Evolutionary conservation across 192 early-diverging fungal species (phyloP), one percentile per base, ranked within the genome.

Genomic region (Coemansia sp.): DNA sequence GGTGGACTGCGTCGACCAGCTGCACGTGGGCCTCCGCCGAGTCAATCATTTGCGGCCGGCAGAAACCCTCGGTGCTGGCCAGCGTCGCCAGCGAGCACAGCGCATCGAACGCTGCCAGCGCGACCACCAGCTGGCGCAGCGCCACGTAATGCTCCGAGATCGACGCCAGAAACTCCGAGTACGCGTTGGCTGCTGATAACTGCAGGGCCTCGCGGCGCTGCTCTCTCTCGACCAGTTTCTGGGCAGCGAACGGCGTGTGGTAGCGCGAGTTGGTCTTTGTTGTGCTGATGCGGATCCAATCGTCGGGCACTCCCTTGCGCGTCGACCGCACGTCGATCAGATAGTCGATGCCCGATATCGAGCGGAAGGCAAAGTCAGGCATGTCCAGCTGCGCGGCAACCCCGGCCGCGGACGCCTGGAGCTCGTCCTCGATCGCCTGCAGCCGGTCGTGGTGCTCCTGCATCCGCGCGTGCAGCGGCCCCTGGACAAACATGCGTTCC

Each of bases 41-140:
- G 38, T 88, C 84, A 0, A 90, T 83, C 0, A 95, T 76, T 66
- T 95, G 93, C 40, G 98, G 63, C 60, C 92, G 92, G 73, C 91
- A 91, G 36, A 93, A 89, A 61, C 97, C 97, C 64, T 94, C 93
- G 90, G 92, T 56, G 91, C 76, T 71, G 88, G 91, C 72, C 88
- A 92, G 83, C 82, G 92, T 7, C 63, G 78, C 57, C 89, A 75
- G 51, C 80, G 89, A 49, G 72, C 82, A 6, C 80, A 94, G 87
- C 83, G 79, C 88, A 33, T 94, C 72, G 31, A 84, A 64, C 12
- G 78, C 84, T 49, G 90, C 87, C 30, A 86, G 82, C 40, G 93
- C 86, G 30, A 71, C 63, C 14, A 91, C 67, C 63, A 94, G 81
- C 18, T 75, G 52, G 1, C 90, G 86, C 63, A 99, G 82, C 60